Evolutionary conservation across 306 rosid species (phyloP).

Genomic region (Cotoneaster glaucophyllus): DNA sequence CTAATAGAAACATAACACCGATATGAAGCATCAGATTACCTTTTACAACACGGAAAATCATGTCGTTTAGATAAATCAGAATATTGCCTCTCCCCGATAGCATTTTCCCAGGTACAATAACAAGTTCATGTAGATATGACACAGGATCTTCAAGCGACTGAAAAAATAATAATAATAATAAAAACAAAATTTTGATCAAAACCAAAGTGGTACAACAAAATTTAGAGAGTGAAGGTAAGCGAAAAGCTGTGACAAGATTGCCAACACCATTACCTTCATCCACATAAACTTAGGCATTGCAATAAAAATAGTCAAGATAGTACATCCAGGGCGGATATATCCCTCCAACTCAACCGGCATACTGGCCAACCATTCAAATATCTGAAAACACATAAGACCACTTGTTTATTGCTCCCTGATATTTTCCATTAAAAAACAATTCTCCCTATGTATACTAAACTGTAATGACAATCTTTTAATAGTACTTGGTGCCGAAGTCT

Average conservation of each 20-base stretch:
- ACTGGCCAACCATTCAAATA: conserved; percentile 88
- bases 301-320: conserved; percentile 72
- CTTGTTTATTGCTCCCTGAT: conserved; percentile 36
- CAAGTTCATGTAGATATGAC: conserved; percentile 46
- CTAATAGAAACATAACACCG: conserved; percentile 1
- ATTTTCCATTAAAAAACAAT: conserved; percentile 7
- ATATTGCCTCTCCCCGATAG: conserved; percentile 71
- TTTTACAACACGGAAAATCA: conserved; percentile 53
- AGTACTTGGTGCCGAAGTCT: conserved; percentile 97
- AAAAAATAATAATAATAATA: too few species aligned
- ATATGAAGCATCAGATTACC: conserved; percentile 38
- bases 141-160: conserved; percentile 74
- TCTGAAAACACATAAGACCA: conserved; percentile 44
- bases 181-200: too few species aligned
- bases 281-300: conserved; percentile 93
- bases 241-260: neutral
- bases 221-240: neutral
- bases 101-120: conserved; percentile 62
- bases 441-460: conserved; percentile 57
- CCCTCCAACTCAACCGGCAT: conserved; percentile 99
- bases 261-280: conserved; percentile 58
- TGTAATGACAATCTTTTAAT: conserved; percentile 57
- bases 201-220: conserved; percentile 7
- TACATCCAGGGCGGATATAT: conserved; percentile 97
- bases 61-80: conserved; percentile 64